Evolutionary conservation across 148 eudicot genomes (phyloP).

Genomic region (Rheum nobile): DNA sequence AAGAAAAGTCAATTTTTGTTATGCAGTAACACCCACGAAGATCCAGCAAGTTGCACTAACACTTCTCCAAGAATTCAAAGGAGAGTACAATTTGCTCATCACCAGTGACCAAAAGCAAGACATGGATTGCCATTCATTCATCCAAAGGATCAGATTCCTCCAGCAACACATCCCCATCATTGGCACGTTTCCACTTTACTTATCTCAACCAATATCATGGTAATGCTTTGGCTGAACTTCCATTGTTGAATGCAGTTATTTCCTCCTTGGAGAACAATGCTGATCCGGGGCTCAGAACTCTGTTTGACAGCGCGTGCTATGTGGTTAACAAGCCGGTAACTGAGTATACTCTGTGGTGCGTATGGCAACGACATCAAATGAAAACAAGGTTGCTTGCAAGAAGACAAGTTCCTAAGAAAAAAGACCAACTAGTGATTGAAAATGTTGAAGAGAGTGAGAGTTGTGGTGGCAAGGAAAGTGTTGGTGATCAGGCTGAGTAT

Average conservation of each 20-base stretch:
- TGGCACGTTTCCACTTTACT: neutral
- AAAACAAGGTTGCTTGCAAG: neutral
- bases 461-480: no score
- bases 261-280: neutral
- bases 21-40: constrained; percentile 2
- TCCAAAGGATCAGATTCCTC: constrained; percentile 6
- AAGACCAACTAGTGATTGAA: neutral
- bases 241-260: constrained; percentile 2
- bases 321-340: neutral
- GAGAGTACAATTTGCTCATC: neutral
- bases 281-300: neutral
- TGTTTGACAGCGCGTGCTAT: neutral
- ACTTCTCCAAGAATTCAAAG: neutral
- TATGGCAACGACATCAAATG: neutral
- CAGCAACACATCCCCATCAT: neutral
- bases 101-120: neutral
- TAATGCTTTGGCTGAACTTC: neutral
- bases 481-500: neutral
- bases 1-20: neutral
- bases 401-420: neutral
- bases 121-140: neutral
- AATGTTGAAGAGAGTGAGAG: neutral
- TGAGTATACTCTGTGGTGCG: neutral
- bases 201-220: no score
- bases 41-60: constrained; percentile 5